phyloP scores from a whole-genome alignment of 1,284 basidiomycete genomes.

The Heterobasidion parviporum region DNA sequence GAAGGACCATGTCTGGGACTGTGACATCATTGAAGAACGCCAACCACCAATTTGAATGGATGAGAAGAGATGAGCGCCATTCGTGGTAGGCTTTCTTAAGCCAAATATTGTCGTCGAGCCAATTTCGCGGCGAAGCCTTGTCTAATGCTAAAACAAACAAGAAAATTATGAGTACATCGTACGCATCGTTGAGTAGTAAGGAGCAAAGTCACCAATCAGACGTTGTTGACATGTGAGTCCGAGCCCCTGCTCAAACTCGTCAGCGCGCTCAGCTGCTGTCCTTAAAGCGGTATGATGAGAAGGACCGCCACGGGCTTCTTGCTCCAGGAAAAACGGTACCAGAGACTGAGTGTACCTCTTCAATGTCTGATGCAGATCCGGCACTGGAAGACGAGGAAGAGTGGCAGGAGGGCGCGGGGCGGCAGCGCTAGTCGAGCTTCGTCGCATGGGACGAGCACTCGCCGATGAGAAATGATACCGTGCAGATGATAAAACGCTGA shows the following conservation, averaged over 20 bases:
- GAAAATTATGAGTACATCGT: neutral
- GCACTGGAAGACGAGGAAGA: constrained; percentile 77
- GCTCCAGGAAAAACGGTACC: constrained; percentile 73
- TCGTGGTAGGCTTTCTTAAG: constrained; percentile 85
- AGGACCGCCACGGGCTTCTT: constrained; percentile 51
- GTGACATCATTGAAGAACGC: constrained; percentile 63
- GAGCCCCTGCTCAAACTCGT: constrained; percentile 70
- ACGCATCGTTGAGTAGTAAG: neutral
- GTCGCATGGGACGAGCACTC: neutral
- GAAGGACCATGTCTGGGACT: constrained; percentile 39
- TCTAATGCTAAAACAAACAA: constrained; percentile 59
- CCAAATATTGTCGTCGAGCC: constrained; percentile 97
- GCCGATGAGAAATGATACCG: too few species aligned
- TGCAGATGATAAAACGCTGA: neutral
- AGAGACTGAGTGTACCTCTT: constrained; percentile 77
- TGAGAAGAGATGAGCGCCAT: constrained; percentile 78
- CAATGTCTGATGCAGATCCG: constrained; percentile 70
- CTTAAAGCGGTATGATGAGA: constrained; percentile 51
- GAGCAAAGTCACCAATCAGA: constrained; percentile 53
- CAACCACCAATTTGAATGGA: constrained; percentile 99
- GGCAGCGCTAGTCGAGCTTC: neutral
- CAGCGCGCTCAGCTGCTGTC: constrained; percentile 55
- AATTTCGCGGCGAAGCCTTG: constrained; percentile 80
- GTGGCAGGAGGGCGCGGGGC: neutral
- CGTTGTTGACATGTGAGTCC: constrained; percentile 74